phyloP scores from a whole-genome alignment of 2,329 filamentous ascomycete species.

The Aspergillus sp. region DNA sequence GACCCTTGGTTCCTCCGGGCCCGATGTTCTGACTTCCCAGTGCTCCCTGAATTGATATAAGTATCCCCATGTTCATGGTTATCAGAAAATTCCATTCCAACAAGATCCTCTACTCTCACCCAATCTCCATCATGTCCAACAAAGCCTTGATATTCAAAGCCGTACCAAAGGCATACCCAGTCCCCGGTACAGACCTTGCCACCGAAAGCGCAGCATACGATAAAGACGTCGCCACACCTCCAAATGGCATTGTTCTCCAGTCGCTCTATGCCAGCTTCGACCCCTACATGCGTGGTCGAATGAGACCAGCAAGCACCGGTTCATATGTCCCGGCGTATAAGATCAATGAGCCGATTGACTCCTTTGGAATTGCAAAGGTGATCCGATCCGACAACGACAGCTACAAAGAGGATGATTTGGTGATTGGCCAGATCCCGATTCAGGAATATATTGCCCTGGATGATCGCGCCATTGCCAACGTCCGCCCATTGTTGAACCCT shows the following conservation, averaged over 20 bases:
- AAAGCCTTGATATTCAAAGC: constrained; percentile 72
- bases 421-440: constrained; percentile 55
- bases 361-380: constrained; percentile 61
- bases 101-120: too few species aligned
- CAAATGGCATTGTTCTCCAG: constrained; percentile 65
- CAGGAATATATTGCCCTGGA: constrained; percentile 65
- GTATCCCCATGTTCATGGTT: too few species aligned
- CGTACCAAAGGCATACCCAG: constrained; percentile 61
- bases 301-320: constrained; percentile 61
- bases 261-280: constrained; percentile 73
- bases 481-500: constrained; percentile 63
- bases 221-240: constrained; percentile 48
- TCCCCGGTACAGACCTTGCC: constrained; percentile 64
- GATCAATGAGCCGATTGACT: constrained; percentile 60
- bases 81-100: too few species aligned
- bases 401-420: constrained; percentile 64
- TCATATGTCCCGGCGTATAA: constrained; percentile 65
- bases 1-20: too few species aligned
- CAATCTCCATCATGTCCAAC: constrained; percentile 46
- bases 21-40: too few species aligned
- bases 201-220: constrained; percentile 62
- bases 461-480: constrained; percentile 37
- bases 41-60: too few species aligned
- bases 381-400: constrained; percentile 62
- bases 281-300: constrained; percentile 77